Evolutionary conservation across 768 basidiomycete genomes (phyloP).

Genomic region (Boletus vermiculosoides): DNA sequence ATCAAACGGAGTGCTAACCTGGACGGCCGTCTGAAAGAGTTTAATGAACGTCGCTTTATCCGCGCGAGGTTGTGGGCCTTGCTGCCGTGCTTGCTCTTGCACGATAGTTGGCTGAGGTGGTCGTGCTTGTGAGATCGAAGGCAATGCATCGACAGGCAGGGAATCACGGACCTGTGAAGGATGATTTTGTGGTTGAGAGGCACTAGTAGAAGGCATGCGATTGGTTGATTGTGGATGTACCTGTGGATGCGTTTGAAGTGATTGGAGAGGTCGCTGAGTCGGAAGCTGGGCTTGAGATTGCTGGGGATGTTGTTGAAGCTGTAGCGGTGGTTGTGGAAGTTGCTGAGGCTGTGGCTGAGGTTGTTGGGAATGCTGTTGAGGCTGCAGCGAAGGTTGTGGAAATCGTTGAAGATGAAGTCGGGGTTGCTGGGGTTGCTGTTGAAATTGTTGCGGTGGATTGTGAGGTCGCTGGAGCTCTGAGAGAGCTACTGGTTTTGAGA

Average conservation of each 20-base stretch:
- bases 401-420: slow-evolving; percentile 1
- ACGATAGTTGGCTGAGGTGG: background rate
- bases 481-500: background rate
- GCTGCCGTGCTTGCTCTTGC: slow-evolving; percentile 13
- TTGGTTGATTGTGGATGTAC: background rate
- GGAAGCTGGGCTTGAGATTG: background rate
- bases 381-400: background rate
- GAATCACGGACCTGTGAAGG: slow-evolving; percentile 1
- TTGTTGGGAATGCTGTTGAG: slow-evolving; percentile 2
- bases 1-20: slow-evolving; percentile 17
- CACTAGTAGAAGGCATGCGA: background rate
- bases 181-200: slow-evolving; percentile 3
- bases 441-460: background rate
- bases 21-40: slow-evolving; percentile 20
- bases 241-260: background rate
- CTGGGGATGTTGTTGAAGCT: slow-evolving; percentile 1
- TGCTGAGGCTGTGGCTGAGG: background rate
- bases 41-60: slow-evolving; percentile 21
- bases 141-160: background rate
- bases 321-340: background rate
- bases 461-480: background rate
- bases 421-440: background rate
- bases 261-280: slow-evolving; percentile 5
- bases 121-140: background rate
- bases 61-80: background rate